Conservation (phyloP, 2,329 filamentous ascomycete species). For the Aspergillus calidoustus region DNA sequence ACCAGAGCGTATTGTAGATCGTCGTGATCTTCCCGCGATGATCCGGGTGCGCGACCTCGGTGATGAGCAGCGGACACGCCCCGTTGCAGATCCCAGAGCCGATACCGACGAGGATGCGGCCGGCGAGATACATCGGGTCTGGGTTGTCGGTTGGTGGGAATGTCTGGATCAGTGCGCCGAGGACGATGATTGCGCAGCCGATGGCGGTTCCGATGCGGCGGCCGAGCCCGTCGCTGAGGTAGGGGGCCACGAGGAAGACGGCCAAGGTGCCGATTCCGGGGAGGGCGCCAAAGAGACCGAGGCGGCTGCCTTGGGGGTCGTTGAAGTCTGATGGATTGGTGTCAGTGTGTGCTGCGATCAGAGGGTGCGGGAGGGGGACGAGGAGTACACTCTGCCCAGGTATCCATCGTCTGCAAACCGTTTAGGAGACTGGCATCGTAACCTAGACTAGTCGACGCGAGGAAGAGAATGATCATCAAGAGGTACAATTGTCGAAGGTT, state of each 20-base stretch:
- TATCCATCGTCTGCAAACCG: constrained; percentile 32
- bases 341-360: no score
- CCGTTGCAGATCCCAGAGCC: neutral
- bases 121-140: constrained; percentile 1
- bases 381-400: constrained; percentile 25
- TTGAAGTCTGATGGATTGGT: constrained; percentile 22
- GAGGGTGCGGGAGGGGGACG: neutral
- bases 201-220: constrained; percentile 19
- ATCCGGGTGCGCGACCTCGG: neutral
- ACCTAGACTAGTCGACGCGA: no score
- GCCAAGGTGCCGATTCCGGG: constrained; percentile 26
- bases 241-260: constrained; percentile 27
- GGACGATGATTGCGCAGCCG: constrained; percentile 22
- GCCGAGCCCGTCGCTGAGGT: constrained; percentile 24
- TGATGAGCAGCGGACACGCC: neutral
- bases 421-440: constrained; percentile 31
- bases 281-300: constrained; percentile 28
- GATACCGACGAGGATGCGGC: neutral
- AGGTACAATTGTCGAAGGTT: no score
- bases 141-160: constrained; percentile 7
- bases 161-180: constrained; percentile 33
- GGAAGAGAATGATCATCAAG: no score
- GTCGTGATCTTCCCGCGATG: neutral
- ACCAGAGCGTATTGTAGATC: constrained; percentile 8
- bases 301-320: constrained; percentile 25